phyloP scores from a whole-genome alignment of 2,329 filamentous ascomycete genomes.

The Didymella sp. region DNA sequence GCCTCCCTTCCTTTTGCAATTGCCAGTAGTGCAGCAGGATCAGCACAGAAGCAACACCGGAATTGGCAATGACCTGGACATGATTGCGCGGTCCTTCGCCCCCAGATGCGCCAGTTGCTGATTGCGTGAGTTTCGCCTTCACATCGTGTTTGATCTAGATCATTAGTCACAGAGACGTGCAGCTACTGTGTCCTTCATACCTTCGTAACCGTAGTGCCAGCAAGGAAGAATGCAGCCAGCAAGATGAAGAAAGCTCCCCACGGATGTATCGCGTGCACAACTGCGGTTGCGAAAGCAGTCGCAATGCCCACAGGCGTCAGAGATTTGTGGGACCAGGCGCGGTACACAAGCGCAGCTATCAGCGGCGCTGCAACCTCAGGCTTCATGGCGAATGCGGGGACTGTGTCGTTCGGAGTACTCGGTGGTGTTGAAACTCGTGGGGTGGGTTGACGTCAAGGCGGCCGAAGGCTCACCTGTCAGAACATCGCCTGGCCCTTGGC shows the following conservation, averaged over 20 bases:
- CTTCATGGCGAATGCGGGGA: constrained; percentile 35
- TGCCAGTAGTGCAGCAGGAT: constrained; percentile 60
- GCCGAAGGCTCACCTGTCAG: neutral
- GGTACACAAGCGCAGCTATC: constrained; percentile 49
- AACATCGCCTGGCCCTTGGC: constrained; percentile 14
- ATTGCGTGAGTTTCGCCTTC: constrained; percentile 82
- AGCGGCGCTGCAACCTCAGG: constrained; percentile 42
- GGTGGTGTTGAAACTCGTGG: constrained; percentile 23
- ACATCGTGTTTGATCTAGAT: constrained; percentile 80
- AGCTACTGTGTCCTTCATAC: constrained; percentile 52
- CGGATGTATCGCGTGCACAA: constrained; percentile 86
- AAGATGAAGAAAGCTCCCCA: constrained; percentile 92
- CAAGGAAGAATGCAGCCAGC: constrained; percentile 83
- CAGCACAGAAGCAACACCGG: constrained; percentile 74
- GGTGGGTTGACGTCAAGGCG: constrained; percentile 20
- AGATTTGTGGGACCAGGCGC: constrained; percentile 58
- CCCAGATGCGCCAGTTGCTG: constrained; percentile 73
- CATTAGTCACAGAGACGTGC: neutral
- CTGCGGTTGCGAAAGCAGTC: constrained; percentile 74
- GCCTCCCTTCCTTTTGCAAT: constrained; percentile 48
- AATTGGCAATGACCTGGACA: constrained; percentile 91
- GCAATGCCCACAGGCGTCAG: constrained; percentile 79
- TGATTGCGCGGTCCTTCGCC: constrained; percentile 85
- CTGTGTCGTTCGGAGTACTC: constrained; percentile 12
- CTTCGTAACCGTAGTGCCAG: constrained; percentile 84